A percentile compares a stretch with the other conserved stretches of the same genome.
phyloP scores from a whole-genome alignment of 140 eudicot species.

The Senecio squalidus region DNA sequence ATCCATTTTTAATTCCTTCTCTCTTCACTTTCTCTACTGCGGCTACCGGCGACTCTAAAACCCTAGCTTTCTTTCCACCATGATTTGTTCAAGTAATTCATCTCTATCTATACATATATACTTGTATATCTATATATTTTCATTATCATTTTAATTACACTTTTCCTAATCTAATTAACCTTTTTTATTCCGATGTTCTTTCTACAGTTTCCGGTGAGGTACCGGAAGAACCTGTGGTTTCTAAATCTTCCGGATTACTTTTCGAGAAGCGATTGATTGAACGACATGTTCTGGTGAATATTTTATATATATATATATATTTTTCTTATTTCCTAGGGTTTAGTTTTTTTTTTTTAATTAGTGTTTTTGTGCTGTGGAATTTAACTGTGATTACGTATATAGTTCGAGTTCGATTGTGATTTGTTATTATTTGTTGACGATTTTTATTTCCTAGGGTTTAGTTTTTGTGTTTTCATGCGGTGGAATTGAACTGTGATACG shows the following conservation, averaged over 20 bases:
- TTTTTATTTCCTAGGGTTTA: not conserved
- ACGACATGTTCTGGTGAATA: conserved; percentile 41
- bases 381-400: too few relatives aligned
- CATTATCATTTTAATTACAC: not conserved
- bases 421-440: too few relatives aligned
- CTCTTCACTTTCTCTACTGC: conserved; percentile 2
- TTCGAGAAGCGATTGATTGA: conserved; percentile 86
- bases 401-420: too few relatives aligned
- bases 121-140: not conserved
- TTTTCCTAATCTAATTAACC: conserved; percentile 8
- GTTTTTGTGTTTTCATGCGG: not conserved
- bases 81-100: conserved; percentile 84
- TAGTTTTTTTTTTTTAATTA: too few relatives aligned
- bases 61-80: too few relatives aligned
- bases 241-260: conserved; percentile 69
- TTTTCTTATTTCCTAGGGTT: not conserved
- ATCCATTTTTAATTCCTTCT: not conserved
- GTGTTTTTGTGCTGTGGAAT: too few relatives aligned
- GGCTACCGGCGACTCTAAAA: too few relatives aligned
- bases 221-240: conserved; percentile 97
- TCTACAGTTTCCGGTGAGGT: conserved; percentile 94
- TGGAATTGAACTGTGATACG: not conserved
- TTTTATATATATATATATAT: too few relatives aligned
- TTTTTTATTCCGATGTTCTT: not conserved
- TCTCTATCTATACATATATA: not conserved